Percentiles rank a stretch among this genome's conserved stretches.
Conservation (phyloP, 2,329 filamentous ascomycete genomes). For the Fusarium sp. region DNA sequence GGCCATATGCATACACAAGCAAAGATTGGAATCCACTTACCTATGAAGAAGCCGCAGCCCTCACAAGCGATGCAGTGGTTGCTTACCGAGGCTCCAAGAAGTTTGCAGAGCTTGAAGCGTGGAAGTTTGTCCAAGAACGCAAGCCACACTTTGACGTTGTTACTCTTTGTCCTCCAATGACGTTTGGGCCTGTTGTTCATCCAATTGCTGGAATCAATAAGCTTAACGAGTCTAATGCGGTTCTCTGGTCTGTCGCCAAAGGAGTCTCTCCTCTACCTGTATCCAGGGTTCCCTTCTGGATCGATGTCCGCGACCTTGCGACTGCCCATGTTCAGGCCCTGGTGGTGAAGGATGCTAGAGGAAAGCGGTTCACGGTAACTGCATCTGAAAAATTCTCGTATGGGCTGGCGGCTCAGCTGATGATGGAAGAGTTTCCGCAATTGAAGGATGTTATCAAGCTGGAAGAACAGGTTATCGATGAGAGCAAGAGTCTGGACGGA, state of each 20-base stretch:
- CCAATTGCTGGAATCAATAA: conserved; percentile 47
- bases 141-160: conserved; percentile 55
- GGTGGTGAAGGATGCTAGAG: conserved; percentile 47
- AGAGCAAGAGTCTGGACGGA: conserved; percentile 55
- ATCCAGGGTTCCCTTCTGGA: conserved; percentile 54
- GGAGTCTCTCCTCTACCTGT: conserved; percentile 48
- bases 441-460: conserved; percentile 32
- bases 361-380: conserved; percentile 53
- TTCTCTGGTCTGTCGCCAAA: conserved; percentile 53
- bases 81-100: conserved; percentile 50
- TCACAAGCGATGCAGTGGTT: conserved; percentile 51
- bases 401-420: conserved; percentile 54
- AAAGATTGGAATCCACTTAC: conserved; percentile 69
- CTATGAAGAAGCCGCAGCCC: conserved; percentile 57
- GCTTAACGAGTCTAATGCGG: conserved; percentile 56
- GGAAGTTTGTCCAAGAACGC: conserved; percentile 48
- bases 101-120: conserved; percentile 49
- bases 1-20: conserved; percentile 63
- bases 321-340: conserved; percentile 56
- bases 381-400: conserved; percentile 59
- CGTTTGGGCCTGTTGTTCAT: conserved; percentile 56
- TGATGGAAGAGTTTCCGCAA: conserved; percentile 53
- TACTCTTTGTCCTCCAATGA: conserved; percentile 57
- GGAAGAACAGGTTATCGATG: conserved; percentile 50
- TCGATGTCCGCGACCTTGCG: conserved; percentile 60